These are phyloP conservation scores for Miscanthus lutarioriparius DNA, from an alignment of 176 grass and related monocot species.

Conservation along the genomic window DNA sequence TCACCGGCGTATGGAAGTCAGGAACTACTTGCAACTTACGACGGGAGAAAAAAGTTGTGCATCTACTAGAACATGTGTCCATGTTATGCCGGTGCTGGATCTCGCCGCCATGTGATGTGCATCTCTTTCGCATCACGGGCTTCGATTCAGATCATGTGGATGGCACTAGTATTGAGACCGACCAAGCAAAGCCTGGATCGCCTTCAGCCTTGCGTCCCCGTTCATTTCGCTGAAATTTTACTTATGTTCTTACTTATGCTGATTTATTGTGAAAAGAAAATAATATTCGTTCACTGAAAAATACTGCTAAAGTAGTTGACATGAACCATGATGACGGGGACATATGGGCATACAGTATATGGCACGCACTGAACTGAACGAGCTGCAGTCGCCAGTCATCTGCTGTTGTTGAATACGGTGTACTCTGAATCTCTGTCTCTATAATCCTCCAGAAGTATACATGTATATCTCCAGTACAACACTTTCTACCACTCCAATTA, in stretches of 20 bases:
- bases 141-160: slow-evolving; percentile 5
- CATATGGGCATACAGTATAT: neutral
- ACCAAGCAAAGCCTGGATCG: neutral
- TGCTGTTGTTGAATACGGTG: neutral
- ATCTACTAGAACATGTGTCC: slow-evolving; percentile 19
- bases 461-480: slow-evolving; percentile 26
- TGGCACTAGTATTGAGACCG: neutral
- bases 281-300: too few relatives aligned
- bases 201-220: too few relatives aligned
- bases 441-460: neutral
- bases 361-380: neutral
- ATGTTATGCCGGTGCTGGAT: slow-evolving; percentile 6
- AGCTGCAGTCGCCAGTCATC: neutral
- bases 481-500: neutral
- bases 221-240: too few relatives aligned
- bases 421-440: too few relatives aligned
- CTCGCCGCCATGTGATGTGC: neutral
- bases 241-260: too few relatives aligned
- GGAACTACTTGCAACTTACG: too few relatives aligned
- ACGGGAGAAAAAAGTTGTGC: neutral
- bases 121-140: slow-evolving; percentile 1
- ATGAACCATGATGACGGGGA: neutral
- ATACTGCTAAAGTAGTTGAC: too few relatives aligned
- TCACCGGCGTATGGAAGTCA: too few relatives aligned
- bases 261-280: too few relatives aligned